These are phyloP conservation scores for Ceratocystiopsis brevicomis DNA, from an alignment of 2,329 filamentous ascomycete genomes.

Conservation along the genomic window DNA sequence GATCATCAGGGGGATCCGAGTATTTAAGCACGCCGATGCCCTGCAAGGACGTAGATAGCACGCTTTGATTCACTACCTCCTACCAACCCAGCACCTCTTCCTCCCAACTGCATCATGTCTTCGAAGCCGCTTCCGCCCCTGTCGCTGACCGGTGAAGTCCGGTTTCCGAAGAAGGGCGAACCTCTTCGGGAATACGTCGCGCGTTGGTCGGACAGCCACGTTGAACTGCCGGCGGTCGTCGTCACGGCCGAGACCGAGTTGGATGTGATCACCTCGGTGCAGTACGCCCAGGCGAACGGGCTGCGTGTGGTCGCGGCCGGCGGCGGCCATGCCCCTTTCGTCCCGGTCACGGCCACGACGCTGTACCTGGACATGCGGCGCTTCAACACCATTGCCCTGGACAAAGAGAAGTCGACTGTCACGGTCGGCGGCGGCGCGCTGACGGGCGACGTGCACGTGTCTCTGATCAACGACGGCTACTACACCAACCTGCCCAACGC, in stretches of 20 bases:
- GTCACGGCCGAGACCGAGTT: constrained; percentile 13
- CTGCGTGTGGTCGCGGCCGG: constrained; percentile 14
- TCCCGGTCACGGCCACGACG: constrained; percentile 12
- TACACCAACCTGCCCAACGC: constrained; percentile 15
- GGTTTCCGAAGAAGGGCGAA: no score
- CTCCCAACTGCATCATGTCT: no score
- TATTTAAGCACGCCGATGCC: no score
- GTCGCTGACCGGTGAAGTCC: no score
- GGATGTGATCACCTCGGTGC: constrained; percentile 14
- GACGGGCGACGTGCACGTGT: constrained; percentile 12
- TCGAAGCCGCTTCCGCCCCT: no score
- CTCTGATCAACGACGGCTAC: constrained; percentile 11
- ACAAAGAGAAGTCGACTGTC: constrained; percentile 12
- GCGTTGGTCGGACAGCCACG: constrained; percentile 16
- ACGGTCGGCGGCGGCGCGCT: constrained; percentile 15
- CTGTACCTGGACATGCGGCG: constrained; percentile 17
- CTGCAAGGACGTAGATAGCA: no score
- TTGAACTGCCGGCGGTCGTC: constrained; percentile 13
- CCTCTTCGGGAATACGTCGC: not conserved
- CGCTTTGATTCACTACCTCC: no score
- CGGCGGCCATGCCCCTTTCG: constrained; percentile 16
- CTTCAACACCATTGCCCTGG: constrained; percentile 14
- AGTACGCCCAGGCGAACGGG: constrained; percentile 12
- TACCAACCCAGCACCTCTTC: no score
- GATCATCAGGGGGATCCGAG: no score